Evolutionary conservation across 148 eudicot genomes (phyloP).

Genomic region (Vaccinium myrtillus): DNA sequence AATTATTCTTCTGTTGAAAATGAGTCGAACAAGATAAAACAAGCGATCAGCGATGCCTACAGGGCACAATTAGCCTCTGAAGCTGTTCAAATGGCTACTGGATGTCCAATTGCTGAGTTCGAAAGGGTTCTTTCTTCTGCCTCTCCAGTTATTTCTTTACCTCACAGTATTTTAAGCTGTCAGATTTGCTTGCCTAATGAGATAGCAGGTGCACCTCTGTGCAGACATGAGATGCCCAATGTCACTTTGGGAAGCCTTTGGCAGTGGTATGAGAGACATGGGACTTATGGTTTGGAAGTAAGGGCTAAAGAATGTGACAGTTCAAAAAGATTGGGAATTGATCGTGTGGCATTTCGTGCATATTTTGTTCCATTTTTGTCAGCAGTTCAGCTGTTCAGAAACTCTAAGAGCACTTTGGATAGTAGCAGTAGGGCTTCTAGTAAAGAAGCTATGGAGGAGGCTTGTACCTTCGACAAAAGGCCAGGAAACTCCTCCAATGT

Average conservation of each 20-base stretch:
- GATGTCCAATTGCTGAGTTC: slow-evolving; percentile 47
- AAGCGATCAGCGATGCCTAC: slow-evolving; percentile 28
- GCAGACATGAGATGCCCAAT: slow-evolving; percentile 32
- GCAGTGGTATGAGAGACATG: slow-evolving; percentile 62
- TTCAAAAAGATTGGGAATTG: slow-evolving; percentile 28
- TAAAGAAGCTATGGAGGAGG: not conserved
- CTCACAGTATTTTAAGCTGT: slow-evolving; percentile 12
- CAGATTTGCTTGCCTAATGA: slow-evolving; percentile 19
- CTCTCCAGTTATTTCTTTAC: slow-evolving; percentile 33
- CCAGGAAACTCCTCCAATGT: not conserved
- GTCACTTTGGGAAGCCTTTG: slow-evolving; percentile 43
- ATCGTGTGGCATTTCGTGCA: slow-evolving; percentile 36
- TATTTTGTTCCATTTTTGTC: slow-evolving; percentile 64
- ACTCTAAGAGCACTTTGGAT: not conserved
- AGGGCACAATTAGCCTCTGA: slow-evolving; percentile 47
- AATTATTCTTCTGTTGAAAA: slow-evolving; percentile 3
- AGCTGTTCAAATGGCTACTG: slow-evolving; percentile 35
- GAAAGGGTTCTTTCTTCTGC: slow-evolving; percentile 46
- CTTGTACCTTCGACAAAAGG: not conserved
- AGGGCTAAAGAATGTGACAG: slow-evolving; percentile 30
- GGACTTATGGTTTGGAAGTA: slow-evolving; percentile 54
- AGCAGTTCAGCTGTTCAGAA: slow-evolving; percentile 53
- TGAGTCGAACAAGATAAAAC: slow-evolving; percentile 19
- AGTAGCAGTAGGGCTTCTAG: slow-evolving; percentile 8
- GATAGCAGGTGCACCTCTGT: slow-evolving; percentile 19